Evolutionary conservation across 2,329 filamentous ascomycete genomes (phyloP).

Genomic region (Aureobasidium sp.): DNA sequence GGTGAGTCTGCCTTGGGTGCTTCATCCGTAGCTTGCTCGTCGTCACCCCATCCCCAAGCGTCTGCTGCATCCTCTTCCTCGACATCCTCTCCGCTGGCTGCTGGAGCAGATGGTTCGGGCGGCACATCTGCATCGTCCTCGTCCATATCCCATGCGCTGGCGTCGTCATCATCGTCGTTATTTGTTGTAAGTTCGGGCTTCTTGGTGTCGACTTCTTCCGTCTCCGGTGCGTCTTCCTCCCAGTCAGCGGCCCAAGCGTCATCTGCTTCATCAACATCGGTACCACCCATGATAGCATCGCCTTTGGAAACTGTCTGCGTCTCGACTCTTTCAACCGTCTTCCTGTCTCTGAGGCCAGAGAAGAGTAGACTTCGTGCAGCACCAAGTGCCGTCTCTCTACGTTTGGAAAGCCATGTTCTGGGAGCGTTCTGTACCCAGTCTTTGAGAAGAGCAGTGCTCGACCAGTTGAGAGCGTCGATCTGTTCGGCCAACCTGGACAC

Average conservation of each 20-base stretch:
- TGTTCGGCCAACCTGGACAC: slow-evolving; percentile 55
- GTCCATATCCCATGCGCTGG: slow-evolving; percentile 40
- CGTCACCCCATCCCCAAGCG: slow-evolving; percentile 82
- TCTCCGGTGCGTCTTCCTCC: slow-evolving; percentile 44
- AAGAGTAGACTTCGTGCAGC: slow-evolving; percentile 61
- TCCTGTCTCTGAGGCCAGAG: slow-evolving; percentile 56
- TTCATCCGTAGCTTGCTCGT: slow-evolving; percentile 31
- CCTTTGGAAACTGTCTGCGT: slow-evolving; percentile 67
- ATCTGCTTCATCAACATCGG: slow-evolving; percentile 31
- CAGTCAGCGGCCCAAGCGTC: slow-evolving; percentile 73
- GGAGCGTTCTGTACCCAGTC: slow-evolving; percentile 77
- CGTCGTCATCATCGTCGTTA: slow-evolving; percentile 38
- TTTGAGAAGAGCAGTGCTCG: slow-evolving; percentile 48
- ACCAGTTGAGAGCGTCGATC: slow-evolving; percentile 56
- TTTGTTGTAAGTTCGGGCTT: slow-evolving; percentile 19
- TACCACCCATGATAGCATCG: slow-evolving; percentile 53
- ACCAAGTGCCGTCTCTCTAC: slow-evolving; percentile 70
- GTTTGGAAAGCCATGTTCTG: slow-evolving; percentile 75
- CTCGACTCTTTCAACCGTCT: slow-evolving; percentile 73
- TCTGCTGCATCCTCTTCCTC: slow-evolving; percentile 40
- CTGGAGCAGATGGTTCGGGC: background rate
- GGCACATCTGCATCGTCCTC: slow-evolving; percentile 30
- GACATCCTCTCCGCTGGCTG: slow-evolving; percentile 14
- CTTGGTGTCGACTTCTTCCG: slow-evolving; percentile 20
- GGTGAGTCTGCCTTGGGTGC: slow-evolving; percentile 14